A percentile compares a stretch with the other conserved stretches of the same genome.
Conservation (phyloP, 2,329 filamentous ascomycete genomes). For the Xylariaceae sp. region DNA sequence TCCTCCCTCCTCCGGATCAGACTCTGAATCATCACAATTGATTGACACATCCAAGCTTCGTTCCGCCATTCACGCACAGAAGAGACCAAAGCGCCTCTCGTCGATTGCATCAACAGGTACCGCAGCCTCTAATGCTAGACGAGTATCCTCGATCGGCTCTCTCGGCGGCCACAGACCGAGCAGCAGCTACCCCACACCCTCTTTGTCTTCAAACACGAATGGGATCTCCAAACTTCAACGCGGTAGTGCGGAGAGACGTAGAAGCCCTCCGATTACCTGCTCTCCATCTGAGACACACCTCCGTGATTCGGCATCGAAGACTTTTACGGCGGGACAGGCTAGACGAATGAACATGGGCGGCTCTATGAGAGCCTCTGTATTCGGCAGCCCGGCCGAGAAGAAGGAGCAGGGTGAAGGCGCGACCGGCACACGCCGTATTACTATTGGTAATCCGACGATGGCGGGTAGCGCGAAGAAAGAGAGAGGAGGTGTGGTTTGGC, state of each 20-base stretch:
- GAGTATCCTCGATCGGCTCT: slow-evolving; percentile 45
- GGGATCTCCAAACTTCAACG: slow-evolving; percentile 53
- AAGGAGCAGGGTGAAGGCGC: slow-evolving; percentile 16
- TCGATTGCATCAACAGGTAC: slow-evolving; percentile 29
- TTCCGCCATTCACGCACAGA: slow-evolving; percentile 50
- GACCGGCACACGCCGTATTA: slow-evolving; percentile 37
- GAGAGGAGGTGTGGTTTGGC: slow-evolving; percentile 18
- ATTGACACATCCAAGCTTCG: slow-evolving; percentile 54
- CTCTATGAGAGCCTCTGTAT: slow-evolving; percentile 17
- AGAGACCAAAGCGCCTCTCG: slow-evolving; percentile 41
- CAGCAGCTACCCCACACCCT: slow-evolving; percentile 31
- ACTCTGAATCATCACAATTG: slow-evolving; percentile 32
- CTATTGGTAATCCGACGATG: slow-evolving; percentile 38
- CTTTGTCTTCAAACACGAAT: slow-evolving; percentile 48
- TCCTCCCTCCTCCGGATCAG: slow-evolving; percentile 47
- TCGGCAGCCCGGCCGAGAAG: slow-evolving; percentile 20
- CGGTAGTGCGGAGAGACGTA: slow-evolving; percentile 46
- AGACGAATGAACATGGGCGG: slow-evolving; percentile 52
- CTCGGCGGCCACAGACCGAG: slow-evolving; percentile 29
- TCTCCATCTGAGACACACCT: slow-evolving; percentile 41
- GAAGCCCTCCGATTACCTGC: slow-evolving; percentile 52
- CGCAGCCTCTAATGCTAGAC: slow-evolving; percentile 31
- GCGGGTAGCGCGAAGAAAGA: slow-evolving; percentile 16
- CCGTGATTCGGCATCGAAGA: slow-evolving; percentile 24
- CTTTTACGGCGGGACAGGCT: slow-evolving; percentile 52